Evolutionary conservation across 2,329 filamentous ascomycete genomes (phyloP).

Genomic region (Talaromyces marneffei): DNA sequence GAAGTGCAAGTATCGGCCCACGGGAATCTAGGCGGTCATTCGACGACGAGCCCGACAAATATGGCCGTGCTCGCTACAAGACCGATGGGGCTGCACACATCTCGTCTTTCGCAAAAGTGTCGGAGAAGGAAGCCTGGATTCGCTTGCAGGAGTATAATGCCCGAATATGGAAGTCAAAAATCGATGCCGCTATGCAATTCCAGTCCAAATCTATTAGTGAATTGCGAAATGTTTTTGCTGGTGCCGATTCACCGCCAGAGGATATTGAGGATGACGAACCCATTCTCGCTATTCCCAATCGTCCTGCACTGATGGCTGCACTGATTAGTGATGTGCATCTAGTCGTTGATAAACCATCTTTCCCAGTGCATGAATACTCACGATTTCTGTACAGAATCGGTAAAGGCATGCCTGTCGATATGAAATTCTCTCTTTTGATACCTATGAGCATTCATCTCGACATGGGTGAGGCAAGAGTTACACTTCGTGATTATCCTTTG

Average conservation of each 20-base stretch:
- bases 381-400: conserved; percentile 81
- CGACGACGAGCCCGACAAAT: conserved; percentile 23
- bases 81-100: conserved; percentile 69
- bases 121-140: conserved; percentile 68
- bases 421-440: conserved; percentile 80
- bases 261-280: conserved; percentile 77
- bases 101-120: conserved; percentile 64
- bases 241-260: conserved; percentile 71
- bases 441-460: conserved; percentile 85
- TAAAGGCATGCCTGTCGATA: conserved; percentile 93
- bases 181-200: conserved; percentile 66
- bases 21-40: conserved; percentile 25
- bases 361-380: conserved; percentile 73
- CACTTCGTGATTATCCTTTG: conserved; percentile 85
- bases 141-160: conserved; percentile 75
- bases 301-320: conserved; percentile 75
- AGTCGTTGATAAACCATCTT: conserved; percentile 84
- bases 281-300: conserved; percentile 76
- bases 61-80: conserved; percentile 58
- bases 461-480: conserved; percentile 84
- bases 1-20: conserved; percentile 54
- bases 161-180: conserved; percentile 85
- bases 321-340: conserved; percentile 80
- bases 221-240: conserved; percentile 73
- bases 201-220: conserved; percentile 72